Conservation (phyloP, 331 rosid species). For the Malus hybrid region DNA sequence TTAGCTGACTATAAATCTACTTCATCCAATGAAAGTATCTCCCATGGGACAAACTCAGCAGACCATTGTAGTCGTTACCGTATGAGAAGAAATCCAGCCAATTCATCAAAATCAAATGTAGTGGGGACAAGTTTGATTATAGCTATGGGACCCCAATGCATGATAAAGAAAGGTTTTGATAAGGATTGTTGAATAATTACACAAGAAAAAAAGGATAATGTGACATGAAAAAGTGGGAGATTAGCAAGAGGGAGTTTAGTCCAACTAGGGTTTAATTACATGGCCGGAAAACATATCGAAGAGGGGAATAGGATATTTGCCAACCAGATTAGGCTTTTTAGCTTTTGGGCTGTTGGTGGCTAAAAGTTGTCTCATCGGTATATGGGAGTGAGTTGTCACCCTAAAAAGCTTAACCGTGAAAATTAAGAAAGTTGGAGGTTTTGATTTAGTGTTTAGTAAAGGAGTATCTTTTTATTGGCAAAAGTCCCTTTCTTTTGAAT, state of each 20-base stretch:
- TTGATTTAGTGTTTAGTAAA: conserved; percentile 30
- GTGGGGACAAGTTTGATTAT: conserved; percentile 22
- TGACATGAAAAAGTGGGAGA: conserved; percentile 3
- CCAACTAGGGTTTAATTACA: conserved; percentile 21
- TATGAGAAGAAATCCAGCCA: conserved; percentile 8
- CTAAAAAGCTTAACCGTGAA: conserved; percentile 34
- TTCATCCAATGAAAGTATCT: conserved; percentile 2
- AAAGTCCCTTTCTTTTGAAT: conserved; percentile 33
- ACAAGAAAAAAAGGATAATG: conserved; percentile 22
- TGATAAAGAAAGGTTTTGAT: conserved; percentile 20
- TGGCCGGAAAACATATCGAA: conserved; percentile 34
- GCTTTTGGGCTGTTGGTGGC: conserved; percentile 19
- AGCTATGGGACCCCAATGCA: conserved; percentile 29
- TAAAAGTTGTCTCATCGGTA: conserved; percentile 29
- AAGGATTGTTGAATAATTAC: conserved; percentile 26
- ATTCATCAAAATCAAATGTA: conserved; percentile 23
- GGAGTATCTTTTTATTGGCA: conserved; percentile 21
- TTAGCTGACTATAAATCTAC: conserved; percentile 6
- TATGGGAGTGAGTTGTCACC: conserved; percentile 53
- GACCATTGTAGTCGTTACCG: conserved; percentile 8
- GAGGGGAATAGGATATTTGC: conserved; percentile 16
- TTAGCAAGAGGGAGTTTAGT: conserved; percentile 7
- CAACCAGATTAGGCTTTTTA: conserved; percentile 17
- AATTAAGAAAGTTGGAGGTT: conserved; percentile 23
- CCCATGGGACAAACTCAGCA: neutral